Evolutionary conservation across 2,329 filamentous ascomycete species (phyloP).

Genomic region (Aspergillus pseudonomiae): DNA sequence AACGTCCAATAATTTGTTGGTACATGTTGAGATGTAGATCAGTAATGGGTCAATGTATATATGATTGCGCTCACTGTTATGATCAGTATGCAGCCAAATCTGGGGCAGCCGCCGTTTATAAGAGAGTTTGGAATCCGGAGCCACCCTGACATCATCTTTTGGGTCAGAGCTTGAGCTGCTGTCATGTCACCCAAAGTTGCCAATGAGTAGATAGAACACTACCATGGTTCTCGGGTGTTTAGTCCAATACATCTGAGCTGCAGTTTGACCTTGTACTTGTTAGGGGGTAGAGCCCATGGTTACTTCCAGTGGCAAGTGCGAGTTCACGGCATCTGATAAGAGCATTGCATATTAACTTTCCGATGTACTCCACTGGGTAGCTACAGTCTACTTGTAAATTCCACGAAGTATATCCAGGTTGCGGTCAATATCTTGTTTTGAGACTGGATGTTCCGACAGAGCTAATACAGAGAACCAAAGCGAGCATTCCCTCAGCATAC

Average conservation of each 20-base stretch:
- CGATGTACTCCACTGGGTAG: not conserved
- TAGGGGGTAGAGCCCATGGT: not conserved
- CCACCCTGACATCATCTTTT: not conserved
- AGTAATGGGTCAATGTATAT: not conserved
- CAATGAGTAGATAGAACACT: not conserved
- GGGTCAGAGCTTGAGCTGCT: not conserved
- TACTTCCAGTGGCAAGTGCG: not conserved
- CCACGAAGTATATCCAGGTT: not conserved
- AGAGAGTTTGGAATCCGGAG: not conserved
- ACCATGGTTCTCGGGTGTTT: not conserved
- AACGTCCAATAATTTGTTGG: slow-evolving; percentile 11
- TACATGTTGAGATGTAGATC: not conserved
- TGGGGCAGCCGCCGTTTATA: not conserved
- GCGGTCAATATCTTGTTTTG: no score
- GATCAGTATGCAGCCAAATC: not conserved
- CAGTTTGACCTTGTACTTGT: not conserved
- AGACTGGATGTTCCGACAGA: no score
- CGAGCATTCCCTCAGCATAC: no score
- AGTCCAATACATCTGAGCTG: not conserved
- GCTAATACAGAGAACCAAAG: no score
- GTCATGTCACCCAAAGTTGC: not conserved
- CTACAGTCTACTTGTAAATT: not conserved
- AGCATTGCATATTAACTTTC: not conserved
- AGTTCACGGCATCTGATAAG: not conserved
- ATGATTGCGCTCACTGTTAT: no score